Percentiles rank a stretch among this genome's conserved stretches.
Conservation (phyloP, 495 filamentous ascomycete species). For the Alectoria sarmentosa region DNA sequence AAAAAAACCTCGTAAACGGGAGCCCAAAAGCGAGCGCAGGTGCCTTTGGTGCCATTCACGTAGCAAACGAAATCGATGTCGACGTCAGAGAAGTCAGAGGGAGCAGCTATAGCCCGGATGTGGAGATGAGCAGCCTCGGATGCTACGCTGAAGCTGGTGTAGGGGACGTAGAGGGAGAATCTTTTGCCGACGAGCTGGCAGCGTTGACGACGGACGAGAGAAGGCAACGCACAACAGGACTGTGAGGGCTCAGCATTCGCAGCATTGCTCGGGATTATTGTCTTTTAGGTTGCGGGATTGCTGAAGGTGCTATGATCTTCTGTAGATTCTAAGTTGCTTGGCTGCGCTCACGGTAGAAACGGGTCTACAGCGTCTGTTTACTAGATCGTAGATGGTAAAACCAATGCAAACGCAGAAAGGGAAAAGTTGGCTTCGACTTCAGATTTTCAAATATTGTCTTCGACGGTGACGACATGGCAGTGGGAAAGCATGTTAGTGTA, state of each 20-base stretch:
- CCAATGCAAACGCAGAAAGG: background rate
- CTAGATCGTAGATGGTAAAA: background rate
- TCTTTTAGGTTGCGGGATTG: background rate
- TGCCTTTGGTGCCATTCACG: constrained; percentile 44
- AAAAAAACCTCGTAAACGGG: constrained; percentile 21
- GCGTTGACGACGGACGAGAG: constrained; percentile 22
- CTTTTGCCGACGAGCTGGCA: constrained; percentile 26
- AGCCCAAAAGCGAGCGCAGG: constrained; percentile 12
- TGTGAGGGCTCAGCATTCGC: background rate
- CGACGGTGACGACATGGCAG: background rate
- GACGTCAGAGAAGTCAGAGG: constrained; percentile 34
- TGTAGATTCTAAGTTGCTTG: background rate
- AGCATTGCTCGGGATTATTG: background rate
- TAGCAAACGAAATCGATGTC: constrained; percentile 46
- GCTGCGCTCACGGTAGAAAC: background rate
- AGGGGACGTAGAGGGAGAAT: constrained; percentile 15
- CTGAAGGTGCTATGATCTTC: background rate
- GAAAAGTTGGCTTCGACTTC: background rate
- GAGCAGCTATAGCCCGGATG: background rate
- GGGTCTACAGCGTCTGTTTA: background rate
- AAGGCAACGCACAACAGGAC: background rate
- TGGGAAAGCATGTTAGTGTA: background rate
- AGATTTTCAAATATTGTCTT: background rate
- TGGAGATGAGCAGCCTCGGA: constrained; percentile 12
- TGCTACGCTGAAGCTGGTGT: constrained; percentile 9